These are phyloP conservation scores for Pythium apleroticum DNA, from an alignment of 352 stramenopile genomes.

Conservation along the genomic window DNA sequence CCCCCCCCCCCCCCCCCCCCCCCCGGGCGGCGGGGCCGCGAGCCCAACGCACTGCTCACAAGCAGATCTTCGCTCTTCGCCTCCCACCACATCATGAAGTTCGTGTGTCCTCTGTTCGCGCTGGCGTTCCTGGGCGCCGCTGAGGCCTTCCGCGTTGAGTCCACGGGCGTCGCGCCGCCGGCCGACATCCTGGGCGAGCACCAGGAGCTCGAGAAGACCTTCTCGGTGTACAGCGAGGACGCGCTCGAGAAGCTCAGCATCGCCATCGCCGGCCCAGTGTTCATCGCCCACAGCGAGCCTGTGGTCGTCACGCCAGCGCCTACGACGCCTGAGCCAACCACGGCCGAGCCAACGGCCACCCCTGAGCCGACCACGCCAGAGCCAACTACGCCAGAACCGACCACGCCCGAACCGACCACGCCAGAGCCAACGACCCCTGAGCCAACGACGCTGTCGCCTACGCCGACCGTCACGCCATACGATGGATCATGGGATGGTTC, in stretches of 20 bases:
- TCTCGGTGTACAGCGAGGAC: conserved; percentile 26
- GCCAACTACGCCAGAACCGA: conserved; percentile 2
- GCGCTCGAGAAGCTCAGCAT: conserved; percentile 28
- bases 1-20: too few relatives aligned
- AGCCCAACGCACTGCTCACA: background rate
- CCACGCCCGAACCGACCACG: conserved; percentile 3
- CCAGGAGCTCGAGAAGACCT: conserved; percentile 27
- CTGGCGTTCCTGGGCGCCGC: conserved; percentile 6
- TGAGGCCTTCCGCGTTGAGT: conserved; percentile 23
- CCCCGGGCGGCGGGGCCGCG: too few relatives aligned
- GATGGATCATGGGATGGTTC: conserved; percentile 26
- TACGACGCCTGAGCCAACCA: conserved; percentile 9
- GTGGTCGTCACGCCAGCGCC: conserved; percentile 8
- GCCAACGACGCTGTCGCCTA: conserved; percentile 1
- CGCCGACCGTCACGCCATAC: background rate
- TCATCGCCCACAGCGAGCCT: conserved; percentile 6
- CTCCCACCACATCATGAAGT: conserved; percentile 20
- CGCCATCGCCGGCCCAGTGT: conserved; percentile 22
- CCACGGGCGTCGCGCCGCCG: conserved; percentile 22
- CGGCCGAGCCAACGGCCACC: background rate
- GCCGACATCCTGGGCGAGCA: conserved; percentile 29
- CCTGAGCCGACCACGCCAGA: conserved; percentile 1
- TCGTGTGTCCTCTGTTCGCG: conserved; percentile 16
- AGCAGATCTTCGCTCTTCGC: conserved; percentile 8
- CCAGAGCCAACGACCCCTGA: background rate